A percentile compares a stretch with the other conserved stretches of the same genome.
Evolutionary conservation across 805 yeast genomes (phyloP).

Genomic region (Wickerhamiella sergipiensis): DNA sequence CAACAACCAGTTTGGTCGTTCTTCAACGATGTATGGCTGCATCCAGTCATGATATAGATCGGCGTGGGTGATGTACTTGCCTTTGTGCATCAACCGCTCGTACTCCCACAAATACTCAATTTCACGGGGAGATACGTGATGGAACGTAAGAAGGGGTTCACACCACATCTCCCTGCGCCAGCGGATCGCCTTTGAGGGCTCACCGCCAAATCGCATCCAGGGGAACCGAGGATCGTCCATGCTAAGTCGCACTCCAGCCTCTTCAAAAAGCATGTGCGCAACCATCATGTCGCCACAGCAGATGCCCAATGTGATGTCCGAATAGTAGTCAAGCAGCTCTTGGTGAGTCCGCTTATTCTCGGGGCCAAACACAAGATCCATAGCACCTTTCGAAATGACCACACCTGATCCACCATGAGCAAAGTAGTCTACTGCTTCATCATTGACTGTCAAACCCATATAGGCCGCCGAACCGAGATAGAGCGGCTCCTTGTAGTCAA

Average conservation of each 20-base stretch:
- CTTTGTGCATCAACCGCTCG: constrained; percentile 16
- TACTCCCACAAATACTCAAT: constrained; percentile 25
- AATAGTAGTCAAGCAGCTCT: constrained; percentile 12
- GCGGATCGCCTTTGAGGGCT: constrained; percentile 16
- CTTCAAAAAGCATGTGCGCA: constrained; percentile 20
- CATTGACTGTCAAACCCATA: background rate
- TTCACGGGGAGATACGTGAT: constrained; percentile 23
- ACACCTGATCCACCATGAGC: constrained; percentile 31
- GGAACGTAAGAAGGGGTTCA: constrained; percentile 23
- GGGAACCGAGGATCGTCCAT: constrained; percentile 4
- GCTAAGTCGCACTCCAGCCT: constrained; percentile 11
- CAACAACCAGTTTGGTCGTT: constrained; percentile 18
- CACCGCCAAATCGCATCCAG: constrained; percentile 23
- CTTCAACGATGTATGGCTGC: constrained; percentile 19
- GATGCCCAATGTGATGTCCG: constrained; percentile 12
- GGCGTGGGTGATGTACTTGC: constrained; percentile 17
- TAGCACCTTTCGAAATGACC: constrained; percentile 21
- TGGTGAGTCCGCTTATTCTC: constrained; percentile 1
- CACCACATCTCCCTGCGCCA: constrained; percentile 21
- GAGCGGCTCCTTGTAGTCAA: constrained; percentile 19
- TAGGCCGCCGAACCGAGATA: constrained; percentile 24
- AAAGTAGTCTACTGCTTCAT: constrained; percentile 9
- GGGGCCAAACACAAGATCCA: constrained; percentile 17
- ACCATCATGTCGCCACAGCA: constrained; percentile 29
- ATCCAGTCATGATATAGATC: constrained; percentile 25